These are phyloP conservation scores for Athelia psychrophila DNA, from an alignment of 1,284 basidiomycete species.

Conservation along the genomic window DNA sequence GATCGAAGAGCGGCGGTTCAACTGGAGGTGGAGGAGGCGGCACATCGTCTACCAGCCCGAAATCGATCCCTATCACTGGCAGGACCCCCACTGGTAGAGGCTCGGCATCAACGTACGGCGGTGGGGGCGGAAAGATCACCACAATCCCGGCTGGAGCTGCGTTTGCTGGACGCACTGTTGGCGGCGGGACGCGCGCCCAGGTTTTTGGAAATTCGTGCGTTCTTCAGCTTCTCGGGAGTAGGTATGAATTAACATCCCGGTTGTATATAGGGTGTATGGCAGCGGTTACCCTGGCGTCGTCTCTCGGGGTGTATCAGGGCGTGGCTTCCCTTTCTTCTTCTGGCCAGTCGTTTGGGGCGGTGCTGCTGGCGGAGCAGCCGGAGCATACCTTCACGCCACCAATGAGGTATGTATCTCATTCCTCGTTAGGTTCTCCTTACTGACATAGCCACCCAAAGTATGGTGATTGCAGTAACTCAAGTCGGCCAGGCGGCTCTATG, in stretches of 20 bases:
- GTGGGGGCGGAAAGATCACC: slow-evolving; percentile 30
- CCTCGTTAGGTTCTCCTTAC: neutral
- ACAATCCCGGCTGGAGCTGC: slow-evolving; percentile 36
- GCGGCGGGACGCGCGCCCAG: slow-evolving; percentile 36
- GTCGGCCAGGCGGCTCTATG: slow-evolving; percentile 58
- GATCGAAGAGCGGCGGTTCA: too few species aligned
- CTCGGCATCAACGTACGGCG: slow-evolving; percentile 20
- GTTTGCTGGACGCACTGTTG: slow-evolving; percentile 39
- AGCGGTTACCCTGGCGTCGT: slow-evolving; percentile 53
- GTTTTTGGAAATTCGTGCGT: slow-evolving; percentile 37
- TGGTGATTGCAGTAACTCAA: slow-evolving; percentile 47
- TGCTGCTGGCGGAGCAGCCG: slow-evolving; percentile 27
- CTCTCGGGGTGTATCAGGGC: slow-evolving; percentile 39
- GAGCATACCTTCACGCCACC: slow-evolving; percentile 38
- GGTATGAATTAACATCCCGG: slow-evolving; percentile 9
- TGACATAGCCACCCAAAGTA: slow-evolving; percentile 36
- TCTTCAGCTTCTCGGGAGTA: too few species aligned
- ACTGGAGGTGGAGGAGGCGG: neutral
- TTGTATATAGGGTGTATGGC: slow-evolving; percentile 34
- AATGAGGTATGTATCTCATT: slow-evolving; percentile 28
- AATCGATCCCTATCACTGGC: neutral
- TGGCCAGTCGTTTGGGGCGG: slow-evolving; percentile 58
- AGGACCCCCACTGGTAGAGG: neutral
- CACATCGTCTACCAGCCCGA: neutral
- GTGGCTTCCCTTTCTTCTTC: slow-evolving; percentile 54